Conservation (phyloP, 495 filamentous ascomycete genomes). For the Saxophila tyrrhenica region DNA sequence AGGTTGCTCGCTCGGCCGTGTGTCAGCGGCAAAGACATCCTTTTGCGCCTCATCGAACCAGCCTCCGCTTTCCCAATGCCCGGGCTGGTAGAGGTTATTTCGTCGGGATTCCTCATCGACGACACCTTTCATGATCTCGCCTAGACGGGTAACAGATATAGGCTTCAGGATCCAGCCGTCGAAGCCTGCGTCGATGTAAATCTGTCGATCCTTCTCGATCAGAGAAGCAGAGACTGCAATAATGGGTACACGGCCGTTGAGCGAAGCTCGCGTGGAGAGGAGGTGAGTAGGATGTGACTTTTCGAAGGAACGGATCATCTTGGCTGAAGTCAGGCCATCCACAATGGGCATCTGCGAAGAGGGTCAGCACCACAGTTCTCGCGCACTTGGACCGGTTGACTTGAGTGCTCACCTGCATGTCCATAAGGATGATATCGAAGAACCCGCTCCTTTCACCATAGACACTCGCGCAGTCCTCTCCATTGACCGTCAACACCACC, state of each 20-base stretch:
- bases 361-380: slow-evolving; percentile 13
- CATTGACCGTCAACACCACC: slow-evolving; percentile 66
- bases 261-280: slow-evolving; percentile 37
- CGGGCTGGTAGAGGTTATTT: slow-evolving; percentile 25
- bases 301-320: slow-evolving; percentile 69
- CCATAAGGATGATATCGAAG: slow-evolving; percentile 91
- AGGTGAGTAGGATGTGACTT: slow-evolving; percentile 25
- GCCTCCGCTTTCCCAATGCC: slow-evolving; percentile 32
- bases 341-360: slow-evolving; percentile 75
- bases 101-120: slow-evolving; percentile 21
- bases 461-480: slow-evolving; percentile 68
- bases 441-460: slow-evolving; percentile 46
- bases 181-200: slow-evolving; percentile 72
- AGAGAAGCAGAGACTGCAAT: slow-evolving; percentile 87
- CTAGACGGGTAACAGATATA: slow-evolving; percentile 28
- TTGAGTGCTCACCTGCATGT: slow-evolving; percentile 62
- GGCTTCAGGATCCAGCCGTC: slow-evolving; percentile 70
- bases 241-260: slow-evolving; percentile 57
- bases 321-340: slow-evolving; percentile 72
- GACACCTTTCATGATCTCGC: slow-evolving; percentile 30
- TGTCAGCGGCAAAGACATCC: slow-evolving; percentile 19
- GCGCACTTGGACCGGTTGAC: neutral
- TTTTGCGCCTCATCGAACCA: slow-evolving; percentile 27
- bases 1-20: slow-evolving; percentile 12
- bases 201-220: slow-evolving; percentile 54